Conservation (phyloP, 75 land plant species). For the Picea sitchensis region DNA sequence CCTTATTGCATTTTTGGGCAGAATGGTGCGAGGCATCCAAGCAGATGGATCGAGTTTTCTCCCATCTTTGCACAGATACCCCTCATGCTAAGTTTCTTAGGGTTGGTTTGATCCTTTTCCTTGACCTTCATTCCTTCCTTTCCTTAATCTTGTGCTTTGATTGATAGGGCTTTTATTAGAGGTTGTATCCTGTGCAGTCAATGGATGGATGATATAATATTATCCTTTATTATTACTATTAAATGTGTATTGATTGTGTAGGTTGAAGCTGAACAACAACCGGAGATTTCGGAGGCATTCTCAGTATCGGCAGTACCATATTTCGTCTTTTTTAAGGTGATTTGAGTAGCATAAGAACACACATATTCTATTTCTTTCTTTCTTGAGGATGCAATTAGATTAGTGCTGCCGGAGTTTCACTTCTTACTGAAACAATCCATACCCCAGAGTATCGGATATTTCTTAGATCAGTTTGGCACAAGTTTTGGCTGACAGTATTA, state of each 20-base stretch:
- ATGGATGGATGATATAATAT: too few relatives aligned
- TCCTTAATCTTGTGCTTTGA: too few relatives aligned
- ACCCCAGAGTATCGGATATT: too few relatives aligned
- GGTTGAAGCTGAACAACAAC: conserved; percentile 97
- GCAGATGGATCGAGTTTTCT: conserved; percentile 86
- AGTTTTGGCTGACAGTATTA: too few relatives aligned
- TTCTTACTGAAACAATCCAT: too few relatives aligned
- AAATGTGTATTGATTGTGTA: conserved; percentile 2
- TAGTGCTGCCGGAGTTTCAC: too few relatives aligned
- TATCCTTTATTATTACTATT: background rate
- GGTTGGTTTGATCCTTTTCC: conserved; percentile 27
- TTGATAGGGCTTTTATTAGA: too few relatives aligned
- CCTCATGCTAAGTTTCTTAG: conserved; percentile 77
- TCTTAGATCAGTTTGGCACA: too few relatives aligned
- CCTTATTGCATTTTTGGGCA: conserved; percentile 87
- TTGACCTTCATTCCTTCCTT: too few relatives aligned
- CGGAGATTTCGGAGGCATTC: conserved; percentile 80
- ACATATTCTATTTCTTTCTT: background rate
- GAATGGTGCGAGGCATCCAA: conserved; percentile 92
- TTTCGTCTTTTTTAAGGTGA: conserved; percentile 84
- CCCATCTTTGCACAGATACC: conserved; percentile 76
- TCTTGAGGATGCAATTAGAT: background rate
- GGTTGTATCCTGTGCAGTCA: too few relatives aligned
- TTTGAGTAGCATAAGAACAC: background rate
- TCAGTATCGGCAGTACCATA: conserved; percentile 81